Conservation (phyloP, 1,284 basidiomycete genomes). For the Tilletia indica region DNA sequence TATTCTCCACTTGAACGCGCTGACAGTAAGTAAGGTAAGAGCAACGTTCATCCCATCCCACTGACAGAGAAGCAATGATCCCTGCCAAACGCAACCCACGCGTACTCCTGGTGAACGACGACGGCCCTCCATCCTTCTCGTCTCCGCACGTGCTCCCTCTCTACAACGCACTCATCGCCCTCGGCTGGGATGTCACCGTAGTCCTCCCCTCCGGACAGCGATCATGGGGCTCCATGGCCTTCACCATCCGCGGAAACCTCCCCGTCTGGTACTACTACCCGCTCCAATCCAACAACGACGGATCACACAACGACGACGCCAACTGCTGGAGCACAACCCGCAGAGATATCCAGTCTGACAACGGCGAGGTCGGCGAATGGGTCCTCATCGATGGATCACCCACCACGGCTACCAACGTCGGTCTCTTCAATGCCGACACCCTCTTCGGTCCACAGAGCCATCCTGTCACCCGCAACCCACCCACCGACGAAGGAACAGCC, state of each 20-base stretch:
- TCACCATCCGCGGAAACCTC: slow-evolving; percentile 35
- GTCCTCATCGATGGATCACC: slow-evolving; percentile 51
- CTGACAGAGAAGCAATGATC: no score
- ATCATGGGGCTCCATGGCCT: slow-evolving; percentile 48
- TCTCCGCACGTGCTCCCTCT: slow-evolving; percentile 51
- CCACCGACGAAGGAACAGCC: neutral
- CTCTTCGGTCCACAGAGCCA: slow-evolving; percentile 28
- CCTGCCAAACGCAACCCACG: slow-evolving; percentile 18
- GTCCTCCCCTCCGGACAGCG: slow-evolving; percentile 44
- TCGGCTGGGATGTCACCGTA: slow-evolving; percentile 51
- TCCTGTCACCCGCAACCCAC: neutral
- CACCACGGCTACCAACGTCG: slow-evolving; percentile 50
- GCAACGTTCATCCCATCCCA: no score
- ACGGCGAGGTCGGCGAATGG: slow-evolving; percentile 52
- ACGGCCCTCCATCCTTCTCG: slow-evolving; percentile 44
- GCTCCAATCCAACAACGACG: slow-evolving; percentile 36
- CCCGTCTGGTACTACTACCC: slow-evolving; percentile 56
- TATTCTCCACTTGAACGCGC: no score
- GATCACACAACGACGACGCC: slow-evolving; percentile 32
- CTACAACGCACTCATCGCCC: slow-evolving; percentile 33
- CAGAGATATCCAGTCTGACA: slow-evolving; percentile 32
- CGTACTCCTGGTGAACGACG: slow-evolving; percentile 53
- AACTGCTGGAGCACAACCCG: slow-evolving; percentile 45
- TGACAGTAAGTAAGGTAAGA: no score
- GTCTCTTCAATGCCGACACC: slow-evolving; percentile 42